Evolutionary conservation across 78 protist genomes (phyloP).

Genomic region (Reticulomyxa filosa): DNA sequence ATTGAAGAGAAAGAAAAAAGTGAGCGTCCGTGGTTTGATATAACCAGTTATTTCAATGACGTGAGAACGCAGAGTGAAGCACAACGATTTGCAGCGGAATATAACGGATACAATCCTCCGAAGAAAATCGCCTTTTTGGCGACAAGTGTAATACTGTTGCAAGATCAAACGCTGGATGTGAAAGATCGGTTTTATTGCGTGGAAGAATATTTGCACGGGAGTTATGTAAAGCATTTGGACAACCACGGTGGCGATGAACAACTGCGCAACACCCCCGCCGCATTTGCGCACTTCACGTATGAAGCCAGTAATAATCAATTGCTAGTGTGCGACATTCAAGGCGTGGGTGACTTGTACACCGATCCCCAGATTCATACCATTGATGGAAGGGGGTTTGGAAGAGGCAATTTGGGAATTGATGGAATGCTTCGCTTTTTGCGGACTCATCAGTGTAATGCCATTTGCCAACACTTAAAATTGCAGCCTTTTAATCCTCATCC

Average conservation of each 20-base stretch:
- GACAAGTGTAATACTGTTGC: too few relatives aligned
- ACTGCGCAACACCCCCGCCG: constrained; percentile 22
- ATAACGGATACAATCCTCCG: too few relatives aligned
- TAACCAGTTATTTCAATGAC: constrained; percentile 2
- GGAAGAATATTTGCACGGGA: constrained; percentile 6
- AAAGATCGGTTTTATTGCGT: too few relatives aligned
- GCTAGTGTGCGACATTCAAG: constrained; percentile 65
- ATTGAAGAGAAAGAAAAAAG: too few relatives aligned
- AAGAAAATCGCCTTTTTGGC: too few relatives aligned
- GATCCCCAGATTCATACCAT: constrained; percentile 65
- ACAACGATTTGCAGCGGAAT: too few relatives aligned
- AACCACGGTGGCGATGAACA: constrained; percentile 6
- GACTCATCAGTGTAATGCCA: constrained; percentile 54
- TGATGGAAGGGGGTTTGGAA: constrained; percentile 47
- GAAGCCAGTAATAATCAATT: background rate
- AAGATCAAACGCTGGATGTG: too few relatives aligned
- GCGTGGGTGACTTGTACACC: constrained; percentile 63
- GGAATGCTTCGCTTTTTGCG: constrained; percentile 47
- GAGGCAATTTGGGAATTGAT: constrained; percentile 46
- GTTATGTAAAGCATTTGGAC: constrained; percentile 10
- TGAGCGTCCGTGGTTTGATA: too few relatives aligned
- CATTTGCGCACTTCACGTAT: constrained; percentile 15
- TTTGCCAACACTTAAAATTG: constrained; percentile 31
- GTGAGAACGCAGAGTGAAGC: constrained; percentile 9
- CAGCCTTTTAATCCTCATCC: too few relatives aligned